These are phyloP conservation scores for Helminthosporium solani DNA, from an alignment of 2,329 filamentous ascomycete species.

Conservation along the genomic window DNA sequence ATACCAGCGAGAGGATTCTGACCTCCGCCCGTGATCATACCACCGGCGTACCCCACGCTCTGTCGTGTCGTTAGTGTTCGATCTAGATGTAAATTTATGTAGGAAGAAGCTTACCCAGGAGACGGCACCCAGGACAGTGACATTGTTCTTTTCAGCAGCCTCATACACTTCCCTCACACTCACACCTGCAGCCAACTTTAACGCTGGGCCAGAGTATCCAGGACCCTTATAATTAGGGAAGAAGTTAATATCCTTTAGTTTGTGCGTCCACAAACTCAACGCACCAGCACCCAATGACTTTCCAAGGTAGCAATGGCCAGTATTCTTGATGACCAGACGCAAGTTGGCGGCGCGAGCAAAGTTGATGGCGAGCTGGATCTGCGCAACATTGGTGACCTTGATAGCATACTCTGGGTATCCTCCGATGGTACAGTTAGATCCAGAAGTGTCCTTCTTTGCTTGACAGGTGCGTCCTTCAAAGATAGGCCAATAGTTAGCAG, in stretches of 20 bases:
- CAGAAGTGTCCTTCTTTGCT: not conserved
- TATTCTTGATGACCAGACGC: slow-evolving; percentile 31
- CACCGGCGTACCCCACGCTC: slow-evolving; percentile 50
- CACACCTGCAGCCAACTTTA: slow-evolving; percentile 31
- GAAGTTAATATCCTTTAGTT: slow-evolving; percentile 19
- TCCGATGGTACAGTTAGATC: slow-evolving; percentile 11
- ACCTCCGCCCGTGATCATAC: slow-evolving; percentile 49
- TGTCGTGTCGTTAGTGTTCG: slow-evolving; percentile 35
- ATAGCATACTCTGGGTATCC: slow-evolving; percentile 11
- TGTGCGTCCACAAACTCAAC: slow-evolving; percentile 20
- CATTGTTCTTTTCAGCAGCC: slow-evolving; percentile 12
- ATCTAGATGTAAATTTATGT: not conserved
- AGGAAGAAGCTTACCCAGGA: slow-evolving; percentile 7
- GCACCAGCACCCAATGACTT: slow-evolving; percentile 17
- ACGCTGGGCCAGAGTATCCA: slow-evolving; percentile 19
- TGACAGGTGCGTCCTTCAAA: slow-evolving; percentile 13
- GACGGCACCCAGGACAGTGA: slow-evolving; percentile 14
- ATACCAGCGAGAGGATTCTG: slow-evolving; percentile 53
- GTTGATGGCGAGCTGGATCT: slow-evolving; percentile 15
- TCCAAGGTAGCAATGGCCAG: slow-evolving; percentile 30
- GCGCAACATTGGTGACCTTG: slow-evolving; percentile 11
- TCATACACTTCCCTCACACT: slow-evolving; percentile 21
- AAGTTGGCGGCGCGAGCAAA: slow-evolving; percentile 28
- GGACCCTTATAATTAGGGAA: slow-evolving; percentile 11
- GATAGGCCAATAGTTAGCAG: slow-evolving; percentile 11